Base-by-base conservation (phyloP, 225 moss, liverwort and hornwort genomes). In the Bryum argenteum region DNA sequence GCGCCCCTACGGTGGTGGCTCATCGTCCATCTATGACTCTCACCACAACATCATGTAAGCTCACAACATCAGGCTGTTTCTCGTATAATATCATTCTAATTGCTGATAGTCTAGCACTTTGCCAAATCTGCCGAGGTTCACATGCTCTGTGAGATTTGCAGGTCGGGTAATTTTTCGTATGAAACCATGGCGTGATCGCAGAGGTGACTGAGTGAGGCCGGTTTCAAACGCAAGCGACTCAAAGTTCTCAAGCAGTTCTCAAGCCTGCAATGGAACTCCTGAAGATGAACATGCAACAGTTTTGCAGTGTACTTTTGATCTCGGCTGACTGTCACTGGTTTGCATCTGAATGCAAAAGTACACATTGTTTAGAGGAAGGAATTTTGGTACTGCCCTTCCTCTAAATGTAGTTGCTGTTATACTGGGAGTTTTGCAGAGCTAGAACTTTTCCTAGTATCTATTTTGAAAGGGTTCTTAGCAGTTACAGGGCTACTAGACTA, bases 31-130 rank as follows among this genome's bases (percentile, higher is more conserved):
- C 73, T 91, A 93, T 85, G 96, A 96, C 62, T 83, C 90, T 61
- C 91, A 91, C 73, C 89, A 88, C 84, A 93, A 87, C 78, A 89
- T 91, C 77, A 79, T 96, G 90, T 93, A 91, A 93, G 91, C 87
- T 66, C 33, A 33, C 33, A 33, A 33, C 33, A 33, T 33, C 33
- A 4, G 33, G 7, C 33, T 33, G 33, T 33, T 33, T 33, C 33
- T 33, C 33, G 33, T 33, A 33, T 33, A 4, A 5, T 33, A n/a
- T 6, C 33, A 33, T 33, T 33, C 33, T 33, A 33, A n/a, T n/a
- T n/a, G n/a, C n/a, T n/a, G n/a, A n/a, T n/a, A n/a, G n/a, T n/a
- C n/a, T n/a, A 33, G 33, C 33, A 33, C 33, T 11, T 41, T 58
- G 24, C 33, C 9, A 20, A 64, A 23, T 33, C 5, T 33, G 37